phyloP scores from a whole-genome alignment of 306 rosid genomes.

The Rosa lucieae region DNA sequence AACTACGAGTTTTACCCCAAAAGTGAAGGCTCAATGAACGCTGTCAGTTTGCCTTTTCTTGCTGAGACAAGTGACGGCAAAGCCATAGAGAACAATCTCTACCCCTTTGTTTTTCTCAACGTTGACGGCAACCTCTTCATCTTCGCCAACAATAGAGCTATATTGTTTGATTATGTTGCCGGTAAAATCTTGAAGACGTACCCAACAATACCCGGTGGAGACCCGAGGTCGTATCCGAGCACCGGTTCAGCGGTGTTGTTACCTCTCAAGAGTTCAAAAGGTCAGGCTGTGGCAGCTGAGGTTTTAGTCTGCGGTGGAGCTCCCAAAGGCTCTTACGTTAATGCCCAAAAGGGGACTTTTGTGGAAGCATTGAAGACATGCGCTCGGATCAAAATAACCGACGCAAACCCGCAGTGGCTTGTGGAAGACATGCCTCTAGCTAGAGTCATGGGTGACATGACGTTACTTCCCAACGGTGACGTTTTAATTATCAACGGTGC shows the following conservation, averaged over 20 bases:
- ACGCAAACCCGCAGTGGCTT: constrained; percentile 55
- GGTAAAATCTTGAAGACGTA: neutral
- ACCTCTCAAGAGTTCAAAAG: constrained; percentile 40
- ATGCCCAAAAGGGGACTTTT: neutral
- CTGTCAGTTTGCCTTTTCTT: constrained; percentile 37
- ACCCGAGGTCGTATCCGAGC: constrained; percentile 68
- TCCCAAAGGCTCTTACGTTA: constrained; percentile 38
- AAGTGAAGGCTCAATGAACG: neutral
- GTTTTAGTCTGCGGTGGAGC: constrained; percentile 80
- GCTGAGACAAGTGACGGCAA: constrained; percentile 33
- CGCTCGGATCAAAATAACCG: constrained; percentile 57
- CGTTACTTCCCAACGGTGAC: constrained; percentile 56
- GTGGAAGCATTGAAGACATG: constrained; percentile 44
- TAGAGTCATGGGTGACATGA: constrained; percentile 69
- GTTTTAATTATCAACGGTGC: constrained; percentile 31
- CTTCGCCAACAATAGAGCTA: constrained; percentile 41
- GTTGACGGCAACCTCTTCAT: constrained; percentile 63
- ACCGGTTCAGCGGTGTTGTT: constrained; percentile 70
- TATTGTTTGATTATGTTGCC: neutral
- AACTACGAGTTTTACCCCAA: constrained; percentile 27
- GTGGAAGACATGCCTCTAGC: constrained; percentile 59
- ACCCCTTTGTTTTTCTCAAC: constrained; percentile 64
- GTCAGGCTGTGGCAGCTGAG: constrained; percentile 36
- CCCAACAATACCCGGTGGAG: constrained; percentile 38
- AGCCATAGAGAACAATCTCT: constrained; percentile 48